phyloP scores from a whole-genome alignment of 495 filamentous ascomycete species.

The Parathielavia hyrcaniae region DNA sequence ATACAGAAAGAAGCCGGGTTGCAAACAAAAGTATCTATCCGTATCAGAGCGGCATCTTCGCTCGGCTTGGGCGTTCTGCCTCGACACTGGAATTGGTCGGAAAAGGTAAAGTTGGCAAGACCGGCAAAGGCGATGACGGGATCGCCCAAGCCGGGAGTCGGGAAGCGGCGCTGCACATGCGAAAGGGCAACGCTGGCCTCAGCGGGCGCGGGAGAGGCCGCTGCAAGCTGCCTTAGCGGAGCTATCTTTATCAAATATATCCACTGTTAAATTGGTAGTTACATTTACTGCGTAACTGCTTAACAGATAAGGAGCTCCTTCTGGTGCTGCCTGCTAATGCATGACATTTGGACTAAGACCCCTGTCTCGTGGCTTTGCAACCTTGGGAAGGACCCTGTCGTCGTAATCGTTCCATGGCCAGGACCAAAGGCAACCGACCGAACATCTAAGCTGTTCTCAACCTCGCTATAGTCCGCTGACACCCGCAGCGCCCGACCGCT shows the following conservation, averaged over 20 bases:
- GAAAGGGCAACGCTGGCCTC: constrained; percentile 24
- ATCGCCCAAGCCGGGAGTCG: constrained; percentile 1
- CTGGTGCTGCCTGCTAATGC: constrained; percentile 11
- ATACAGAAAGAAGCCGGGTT: constrained; percentile 11
- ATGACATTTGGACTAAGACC: constrained; percentile 8
- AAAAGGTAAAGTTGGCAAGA: constrained; percentile 29
- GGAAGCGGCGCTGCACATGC: constrained; percentile 14
- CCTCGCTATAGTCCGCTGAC: neutral
- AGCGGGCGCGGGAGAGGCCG: constrained; percentile 1
- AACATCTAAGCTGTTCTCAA: constrained; percentile 1
- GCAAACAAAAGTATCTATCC: constrained; percentile 16
- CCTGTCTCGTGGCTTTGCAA: constrained; percentile 3
- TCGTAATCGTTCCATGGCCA: constrained; percentile 5
- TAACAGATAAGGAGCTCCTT: constrained; percentile 14
- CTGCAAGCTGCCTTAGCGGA: constrained; percentile 2
- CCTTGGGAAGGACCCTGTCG: neutral
- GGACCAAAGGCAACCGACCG: neutral
- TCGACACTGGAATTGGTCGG: neutral
- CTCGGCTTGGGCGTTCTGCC: neutral
- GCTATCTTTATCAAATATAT: neutral
- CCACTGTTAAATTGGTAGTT: neutral
- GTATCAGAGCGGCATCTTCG: constrained; percentile 20
- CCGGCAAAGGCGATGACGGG: constrained; percentile 8
- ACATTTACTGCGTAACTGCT: neutral
- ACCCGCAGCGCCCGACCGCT: neutral